Evolutionary conservation across 2,329 filamentous ascomycete species (phyloP).

Genomic region (Polytolypa hystricis): DNA sequence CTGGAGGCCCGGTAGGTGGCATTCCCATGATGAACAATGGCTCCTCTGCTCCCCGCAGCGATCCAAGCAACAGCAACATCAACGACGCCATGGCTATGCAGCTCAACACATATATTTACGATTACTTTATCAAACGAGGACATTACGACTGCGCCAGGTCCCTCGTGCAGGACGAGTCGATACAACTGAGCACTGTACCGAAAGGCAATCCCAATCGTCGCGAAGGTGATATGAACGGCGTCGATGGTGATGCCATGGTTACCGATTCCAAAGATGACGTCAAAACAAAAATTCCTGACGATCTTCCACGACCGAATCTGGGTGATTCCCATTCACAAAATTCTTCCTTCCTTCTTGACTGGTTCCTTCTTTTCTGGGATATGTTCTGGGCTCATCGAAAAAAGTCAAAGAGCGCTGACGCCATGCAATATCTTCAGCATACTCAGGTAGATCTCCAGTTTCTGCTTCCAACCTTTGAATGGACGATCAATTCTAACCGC

Average conservation of each 20-base stretch:
- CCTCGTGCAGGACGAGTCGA: slow-evolving; percentile 52
- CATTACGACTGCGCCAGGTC: slow-evolving; percentile 76
- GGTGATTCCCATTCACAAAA: slow-evolving; percentile 52
- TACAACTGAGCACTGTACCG: slow-evolving; percentile 46
- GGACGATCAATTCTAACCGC: background rate
- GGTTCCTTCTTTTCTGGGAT: slow-evolving; percentile 97
- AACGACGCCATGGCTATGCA: slow-evolving; percentile 29
- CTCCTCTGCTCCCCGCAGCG: slow-evolving; percentile 33
- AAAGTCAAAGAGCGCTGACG: slow-evolving; percentile 51
- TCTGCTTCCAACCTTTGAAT: background rate
- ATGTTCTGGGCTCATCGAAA: slow-evolving; percentile 75
- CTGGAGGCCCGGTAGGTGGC: slow-evolving; percentile 46
- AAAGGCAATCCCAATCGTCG: slow-evolving; percentile 61
- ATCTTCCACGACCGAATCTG: slow-evolving; percentile 54
- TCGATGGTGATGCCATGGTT: slow-evolving; percentile 66
- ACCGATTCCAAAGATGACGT: slow-evolving; percentile 71
- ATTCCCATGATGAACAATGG: slow-evolving; percentile 45
- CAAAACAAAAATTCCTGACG: slow-evolving; percentile 62
- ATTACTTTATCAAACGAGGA: slow-evolving; percentile 70
- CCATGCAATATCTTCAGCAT: slow-evolving; percentile 67
- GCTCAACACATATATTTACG: slow-evolving; percentile 57
- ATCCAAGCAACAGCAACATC: slow-evolving; percentile 27
- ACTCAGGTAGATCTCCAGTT: slow-evolving; percentile 52
- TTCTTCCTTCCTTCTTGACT: slow-evolving; percentile 81
- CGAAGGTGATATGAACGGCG: slow-evolving; percentile 60